Evolutionary conservation across 768 basidiomycete species (phyloP).

Genomic region (Hydnomerulius pinastri): DNA sequence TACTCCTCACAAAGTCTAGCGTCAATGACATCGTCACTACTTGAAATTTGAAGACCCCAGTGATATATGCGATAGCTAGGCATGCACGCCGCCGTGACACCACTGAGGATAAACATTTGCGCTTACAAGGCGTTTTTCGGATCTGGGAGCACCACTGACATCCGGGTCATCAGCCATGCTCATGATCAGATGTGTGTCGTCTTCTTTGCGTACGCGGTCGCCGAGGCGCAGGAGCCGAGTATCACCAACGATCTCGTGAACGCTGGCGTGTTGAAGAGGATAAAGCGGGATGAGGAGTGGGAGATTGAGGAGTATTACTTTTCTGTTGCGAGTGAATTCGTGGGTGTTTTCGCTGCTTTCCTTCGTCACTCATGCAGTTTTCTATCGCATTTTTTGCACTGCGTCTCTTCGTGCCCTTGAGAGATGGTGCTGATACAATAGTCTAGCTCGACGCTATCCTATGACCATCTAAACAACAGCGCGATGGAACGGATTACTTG

Average conservation of each 20-base stretch:
- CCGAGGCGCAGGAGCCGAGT: conserved; percentile 74
- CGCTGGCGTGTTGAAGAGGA: conserved; percentile 68
- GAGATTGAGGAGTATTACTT: conserved; percentile 94
- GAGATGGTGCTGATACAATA: neutral
- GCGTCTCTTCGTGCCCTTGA: neutral
- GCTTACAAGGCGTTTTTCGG: no score
- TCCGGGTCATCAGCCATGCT: no score
- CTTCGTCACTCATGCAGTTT: no score
- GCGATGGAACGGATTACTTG: conserved; percentile 91
- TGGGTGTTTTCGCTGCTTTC: conserved; percentile 40
- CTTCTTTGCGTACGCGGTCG: conserved; percentile 86
- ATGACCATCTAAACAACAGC: conserved; percentile 87
- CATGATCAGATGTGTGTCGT: no score
- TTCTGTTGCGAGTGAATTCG: conserved; percentile 85
- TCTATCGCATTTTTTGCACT: no score
- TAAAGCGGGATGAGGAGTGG: conserved; percentile 71
- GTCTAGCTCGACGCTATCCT: conserved; percentile 83
- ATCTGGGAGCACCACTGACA: no score
- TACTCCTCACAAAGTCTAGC: no score
- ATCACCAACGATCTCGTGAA: conserved; percentile 82
- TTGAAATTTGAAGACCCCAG: no score
- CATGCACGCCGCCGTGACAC: no score
- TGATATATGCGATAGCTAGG: no score
- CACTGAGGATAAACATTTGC: no score
- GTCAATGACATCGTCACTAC: no score